Conservation (phyloP, 192 early-diverging fungal species). For the Chytriomyces hyalinus region DNA sequence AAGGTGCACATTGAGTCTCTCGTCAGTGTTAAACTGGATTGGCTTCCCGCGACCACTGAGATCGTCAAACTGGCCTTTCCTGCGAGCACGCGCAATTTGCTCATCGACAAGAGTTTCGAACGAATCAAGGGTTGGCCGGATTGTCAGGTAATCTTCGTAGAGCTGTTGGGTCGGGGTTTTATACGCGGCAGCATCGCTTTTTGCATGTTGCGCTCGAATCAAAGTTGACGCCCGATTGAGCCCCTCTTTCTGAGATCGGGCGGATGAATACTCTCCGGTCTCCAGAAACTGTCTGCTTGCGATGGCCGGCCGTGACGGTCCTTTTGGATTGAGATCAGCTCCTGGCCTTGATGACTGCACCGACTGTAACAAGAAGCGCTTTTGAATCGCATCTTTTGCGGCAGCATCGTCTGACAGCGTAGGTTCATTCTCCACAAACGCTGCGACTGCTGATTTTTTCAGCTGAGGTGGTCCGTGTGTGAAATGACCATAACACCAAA, state of each 20-base stretch:
- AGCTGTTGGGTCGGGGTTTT: slow-evolving; percentile 44
- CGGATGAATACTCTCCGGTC: background rate
- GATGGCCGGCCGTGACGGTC: background rate
- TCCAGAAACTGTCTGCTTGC: slow-evolving; percentile 16
- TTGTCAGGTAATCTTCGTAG: slow-evolving; percentile 45
- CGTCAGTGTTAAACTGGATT: slow-evolving; percentile 39
- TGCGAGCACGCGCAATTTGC: slow-evolving; percentile 40
- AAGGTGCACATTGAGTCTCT: slow-evolving; percentile 44
- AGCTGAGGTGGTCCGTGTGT: background rate
- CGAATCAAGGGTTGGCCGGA: slow-evolving; percentile 39
- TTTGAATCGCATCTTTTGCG: slow-evolving; percentile 5
- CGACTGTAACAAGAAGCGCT: slow-evolving; percentile 12
- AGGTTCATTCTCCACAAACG: background rate
- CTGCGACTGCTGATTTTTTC: background rate
- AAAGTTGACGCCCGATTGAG: background rate
- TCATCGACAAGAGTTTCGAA: slow-evolving; percentile 47
- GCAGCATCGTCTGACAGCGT: background rate
- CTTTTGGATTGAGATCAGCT: background rate
- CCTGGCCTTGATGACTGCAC: background rate
- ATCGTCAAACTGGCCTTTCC: slow-evolving; percentile 49
- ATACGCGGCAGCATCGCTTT: slow-evolving; percentile 35
- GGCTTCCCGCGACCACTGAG: slow-evolving; percentile 46
- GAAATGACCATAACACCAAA: too few relatives aligned
- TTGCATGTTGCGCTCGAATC: slow-evolving; percentile 18
- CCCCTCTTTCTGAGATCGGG: slow-evolving; percentile 6